Evolutionary conservation across 352 stramenopile species (phyloP), one percentile per base, ranked within the genome.

Genomic region (Thalassiosira hispida): DNA sequence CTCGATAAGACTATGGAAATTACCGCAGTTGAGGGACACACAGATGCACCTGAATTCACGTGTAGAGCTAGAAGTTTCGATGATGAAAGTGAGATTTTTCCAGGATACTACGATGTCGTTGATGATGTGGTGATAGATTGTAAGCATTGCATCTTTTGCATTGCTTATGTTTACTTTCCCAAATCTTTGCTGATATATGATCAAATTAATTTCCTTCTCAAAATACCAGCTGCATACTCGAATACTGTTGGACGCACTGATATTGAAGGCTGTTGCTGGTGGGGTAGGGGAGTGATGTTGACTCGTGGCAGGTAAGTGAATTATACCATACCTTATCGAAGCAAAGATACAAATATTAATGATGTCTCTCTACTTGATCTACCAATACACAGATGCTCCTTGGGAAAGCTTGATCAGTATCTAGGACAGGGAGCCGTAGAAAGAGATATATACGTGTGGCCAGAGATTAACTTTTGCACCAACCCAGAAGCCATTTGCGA

Each of bases 1-100:
- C 35, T 82, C 25, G 57, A 82, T 64, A 52, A 5, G 14, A 53
- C 25, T 44, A 82, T 82, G 73, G 47, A 82, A 76, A 65, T 81
- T 18, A 75, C 66, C 12, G 73, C 73, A 27, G 66, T 64, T 27
- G 47, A 73, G 31, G 12, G 16, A 1, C 33, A 60, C 25, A 20
- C 31, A 52, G 51, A 40, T 38, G 29, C 52, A 20, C 64, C 64
- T 47, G 9, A 46, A 8, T 73, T 73, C 23, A 61, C 64, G n/a
- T 73, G 64, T 40, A 62, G 31, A 55, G 11, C 47, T 38, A 29
- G 51, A 46, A 66, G 14, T 25, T 18, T 53, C 0, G 11, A 73
- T 62, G 47, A 52, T 51, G 64, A 23, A 44, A 40, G 3, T 38
- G 51, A 60, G 27, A 60, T 60, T 25, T 73, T 73, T 40, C 49